Base-by-base conservation (phyloP, 2,329 filamentous ascomycete species). In the Pleomassaria siparia region DNA sequence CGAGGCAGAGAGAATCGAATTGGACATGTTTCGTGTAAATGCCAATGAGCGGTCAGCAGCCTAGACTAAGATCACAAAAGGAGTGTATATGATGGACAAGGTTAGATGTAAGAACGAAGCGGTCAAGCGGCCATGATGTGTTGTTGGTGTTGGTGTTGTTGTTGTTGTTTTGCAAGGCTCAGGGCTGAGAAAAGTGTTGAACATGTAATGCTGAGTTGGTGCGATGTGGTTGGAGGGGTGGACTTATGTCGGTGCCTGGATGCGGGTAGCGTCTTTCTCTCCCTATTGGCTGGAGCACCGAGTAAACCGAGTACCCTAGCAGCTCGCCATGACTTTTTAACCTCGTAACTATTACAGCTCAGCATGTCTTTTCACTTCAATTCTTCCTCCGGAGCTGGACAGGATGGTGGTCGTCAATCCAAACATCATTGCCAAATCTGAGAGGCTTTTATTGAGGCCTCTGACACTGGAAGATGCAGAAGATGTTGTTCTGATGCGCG, bases 401-500 rank as follows among this genome's bases (percentile, higher is more conserved):
- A 66, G 45, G 29, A 70, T 70, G 67, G 66, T 69, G 22, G 47
- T 67, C 20, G 66, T 67, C 49, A 60, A 70, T 22, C 54, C 66
- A 20, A 59, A 58, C 12, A 52, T 60, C 46, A 55, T 56, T 40
- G 60, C 55, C 39, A 58, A 44, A 50, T 85, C 83, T 2, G 66
- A 76, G 41, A 77, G 83, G 6, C 73, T 88, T 16, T 59, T 81
- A 21, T 65, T 87, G 43, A 74, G 83, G 13, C 78, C 79, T 2
- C 66, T 81, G 30, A 57, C 59, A 1, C 64, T 74, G 15, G 69
- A 75, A 2, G 83, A 88, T 63, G 69, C 80, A 2, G 66, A 71
- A 1, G 76, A 71, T 6, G 50, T 84, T 13, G 71, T 81, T 52
- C 67, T 68, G 18, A 71, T 88, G 44, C 80, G 84, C 20, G 73